Base-by-base conservation (phyloP, 2,329 filamentous ascomycete genomes). In the Monilinia laxa region DNA sequence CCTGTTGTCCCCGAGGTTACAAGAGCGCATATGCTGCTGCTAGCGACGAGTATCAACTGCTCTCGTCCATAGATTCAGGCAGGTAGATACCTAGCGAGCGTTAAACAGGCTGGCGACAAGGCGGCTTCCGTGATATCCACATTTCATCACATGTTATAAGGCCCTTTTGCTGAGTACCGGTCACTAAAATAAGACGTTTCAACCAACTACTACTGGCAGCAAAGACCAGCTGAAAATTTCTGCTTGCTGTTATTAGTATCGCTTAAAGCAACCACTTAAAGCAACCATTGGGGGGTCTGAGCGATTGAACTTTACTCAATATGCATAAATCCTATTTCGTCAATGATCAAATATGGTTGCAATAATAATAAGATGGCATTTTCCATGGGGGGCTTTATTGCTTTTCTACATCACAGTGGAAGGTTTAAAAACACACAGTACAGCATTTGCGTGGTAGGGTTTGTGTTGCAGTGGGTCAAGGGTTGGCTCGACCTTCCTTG, bases 121-220 rank as follows among this genome's bases (percentile, higher is more conserved):
- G 49, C 12, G 35, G 52, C 51, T 57, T 64, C 52, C 52, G 25
- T 35, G 1, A 47, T 45, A 64, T 25, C 62, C 62, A 56, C 38
- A 23, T 42, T 57, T 20, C 9, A 35, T 23, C 12, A 9, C 5
- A 25, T n/a, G 38, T 20, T 35, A 40, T 38, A 63, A 45, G 51
- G 38, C 23, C 42, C 18, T 56, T 38, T 31, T 47, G 25, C 31
- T 20, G 25, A 47, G 62, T 14, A 35, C 49, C 35, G 20, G 42
- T 18, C 25, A 35, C 42, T 54, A 10, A 47, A 5, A 47, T 31
- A 25, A n/a, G 23, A 23, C 25, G 9, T 5, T 35, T 38, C 9
- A 12, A 35, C n/a, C n/a, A n/a, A n/a, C n/a, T n/a, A n/a, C 51
- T 56, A 28, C 28, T 28, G 28, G 28, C 4, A 2, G 18, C 28